phyloP scores from a whole-genome alignment of 2,329 filamentous ascomycete genomes.

The Xylaria multiplex region DNA sequence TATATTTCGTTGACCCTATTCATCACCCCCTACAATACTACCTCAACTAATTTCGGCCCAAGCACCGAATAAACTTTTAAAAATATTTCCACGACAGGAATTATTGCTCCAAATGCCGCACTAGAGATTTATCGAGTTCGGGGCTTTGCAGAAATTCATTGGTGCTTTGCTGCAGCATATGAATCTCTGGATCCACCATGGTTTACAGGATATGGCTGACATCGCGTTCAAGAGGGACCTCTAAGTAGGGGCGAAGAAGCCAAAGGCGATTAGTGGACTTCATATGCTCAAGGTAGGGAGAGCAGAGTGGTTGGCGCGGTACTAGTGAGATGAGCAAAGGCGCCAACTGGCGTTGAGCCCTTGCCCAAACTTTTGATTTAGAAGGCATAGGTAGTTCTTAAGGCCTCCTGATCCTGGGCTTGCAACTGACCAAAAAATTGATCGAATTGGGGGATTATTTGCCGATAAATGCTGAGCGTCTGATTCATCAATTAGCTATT shows the following conservation, averaged over 20 bases:
- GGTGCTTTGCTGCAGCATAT: neutral
- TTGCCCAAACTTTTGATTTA: constrained; percentile 37
- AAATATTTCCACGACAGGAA: neutral
- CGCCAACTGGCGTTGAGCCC: neutral
- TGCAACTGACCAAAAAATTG: constrained; percentile 64
- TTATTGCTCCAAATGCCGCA: neutral
- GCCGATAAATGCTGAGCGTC: constrained; percentile 65
- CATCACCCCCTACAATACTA: constrained; percentile 1
- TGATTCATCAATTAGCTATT: constrained; percentile 44
- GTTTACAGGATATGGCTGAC: neutral
- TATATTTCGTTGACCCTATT: constrained; percentile 7
- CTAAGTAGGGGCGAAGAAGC: constrained; percentile 2
- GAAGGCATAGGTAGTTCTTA: constrained; percentile 61
- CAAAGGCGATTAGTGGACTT: neutral
- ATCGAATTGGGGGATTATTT: constrained; percentile 68
- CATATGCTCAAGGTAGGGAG: neutral
- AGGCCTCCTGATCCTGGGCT: constrained; percentile 59
- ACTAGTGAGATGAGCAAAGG: neutral
- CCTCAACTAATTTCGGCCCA: neutral
- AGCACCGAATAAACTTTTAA: neutral
- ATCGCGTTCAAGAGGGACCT: constrained; percentile 2
- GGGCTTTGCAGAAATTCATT: neutral
- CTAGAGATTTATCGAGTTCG: neutral
- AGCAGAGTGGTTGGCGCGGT: neutral
- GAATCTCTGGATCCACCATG: neutral